Conservation (phyloP, 1,139 yeast species). For the Yamadazyma kanchanaburiensis region DNA sequence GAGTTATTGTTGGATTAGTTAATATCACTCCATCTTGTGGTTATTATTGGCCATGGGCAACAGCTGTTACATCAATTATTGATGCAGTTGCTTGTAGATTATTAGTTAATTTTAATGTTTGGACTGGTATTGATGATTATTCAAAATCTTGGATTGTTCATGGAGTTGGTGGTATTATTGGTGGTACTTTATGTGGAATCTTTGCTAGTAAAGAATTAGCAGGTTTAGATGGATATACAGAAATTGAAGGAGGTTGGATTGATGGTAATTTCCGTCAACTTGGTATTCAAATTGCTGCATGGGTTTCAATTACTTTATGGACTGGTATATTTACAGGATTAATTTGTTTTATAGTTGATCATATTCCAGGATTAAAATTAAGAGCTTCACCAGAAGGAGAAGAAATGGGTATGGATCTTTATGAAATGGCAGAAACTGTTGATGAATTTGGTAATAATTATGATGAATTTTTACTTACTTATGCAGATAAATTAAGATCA, state of each 20-base stretch:
- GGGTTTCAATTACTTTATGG: conserved; percentile 73
- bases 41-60: conserved; percentile 85
- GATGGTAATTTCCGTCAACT: conserved; percentile 86
- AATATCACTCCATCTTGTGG: conserved; percentile 99
- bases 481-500: conserved; percentile 16
- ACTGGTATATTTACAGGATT: conserved; percentile 73
- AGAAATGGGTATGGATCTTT: conserved; percentile 61
- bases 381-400: conserved; percentile 79
- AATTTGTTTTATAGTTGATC: conserved; percentile 68
- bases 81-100: conserved; percentile 77
- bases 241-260: conserved; percentile 86
- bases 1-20: conserved; percentile 91
- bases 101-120: conserved; percentile 73
- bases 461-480: conserved; percentile 17
- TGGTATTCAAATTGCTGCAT: conserved; percentile 90
- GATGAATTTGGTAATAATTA: conserved; percentile 27
- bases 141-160: conserved; percentile 91
- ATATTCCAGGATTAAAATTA: conserved; percentile 76
- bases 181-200: conserved; percentile 81
- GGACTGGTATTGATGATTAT: conserved; percentile 85
- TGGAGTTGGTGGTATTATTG: conserved; percentile 90
- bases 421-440: conserved; percentile 27
- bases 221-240: conserved; percentile 60
- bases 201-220: conserved; percentile 93
- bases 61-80: conserved; percentile 77